Conservation (phyloP, 2,329 filamentous ascomycete species). For the Graphilbum ipis-grandicollis region DNA sequence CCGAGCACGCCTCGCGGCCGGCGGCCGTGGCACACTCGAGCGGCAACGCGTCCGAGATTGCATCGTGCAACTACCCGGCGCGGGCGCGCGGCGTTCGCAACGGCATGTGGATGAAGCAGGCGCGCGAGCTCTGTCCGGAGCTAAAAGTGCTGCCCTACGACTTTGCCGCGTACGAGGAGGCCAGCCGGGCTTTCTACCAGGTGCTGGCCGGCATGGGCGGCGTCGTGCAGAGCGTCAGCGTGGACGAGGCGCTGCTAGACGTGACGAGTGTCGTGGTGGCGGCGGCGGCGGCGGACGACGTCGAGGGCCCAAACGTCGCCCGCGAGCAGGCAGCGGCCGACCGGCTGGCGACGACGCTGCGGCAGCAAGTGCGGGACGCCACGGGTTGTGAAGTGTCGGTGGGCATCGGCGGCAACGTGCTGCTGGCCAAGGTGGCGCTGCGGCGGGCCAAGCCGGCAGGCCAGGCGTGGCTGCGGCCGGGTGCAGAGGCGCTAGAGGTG, state of each 20-base stretch:
- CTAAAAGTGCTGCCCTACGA: constrained; percentile 89
- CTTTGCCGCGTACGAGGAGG: constrained; percentile 85
- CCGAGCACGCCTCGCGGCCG: constrained; percentile 49
- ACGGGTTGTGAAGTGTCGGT: constrained; percentile 84
- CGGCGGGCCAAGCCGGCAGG: constrained; percentile 89
- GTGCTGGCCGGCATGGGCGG: constrained; percentile 65
- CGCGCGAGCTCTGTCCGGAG: constrained; percentile 65
- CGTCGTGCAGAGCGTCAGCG: constrained; percentile 85
- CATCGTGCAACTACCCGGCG: constrained; percentile 91
- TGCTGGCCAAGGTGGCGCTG: constrained; percentile 80
- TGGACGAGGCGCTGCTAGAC: constrained; percentile 88
- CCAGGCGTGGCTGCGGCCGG: constrained; percentile 73
- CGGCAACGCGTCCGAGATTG: constrained; percentile 81
- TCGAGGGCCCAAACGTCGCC: constrained; percentile 33
- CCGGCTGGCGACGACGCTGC: constrained; percentile 48
- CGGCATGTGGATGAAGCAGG: constrained; percentile 98
- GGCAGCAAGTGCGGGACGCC: constrained; percentile 50
- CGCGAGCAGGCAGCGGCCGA: constrained; percentile 67
- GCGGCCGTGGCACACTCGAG: constrained; percentile 76
- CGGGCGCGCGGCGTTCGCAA: constrained; percentile 79
- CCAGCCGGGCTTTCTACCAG: constrained; percentile 75
- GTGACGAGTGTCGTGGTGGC: constrained; percentile 53
- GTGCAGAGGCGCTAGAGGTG: constrained; percentile 52
- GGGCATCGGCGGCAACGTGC: constrained; percentile 78
- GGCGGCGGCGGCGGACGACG: constrained; percentile 48